Conservation (phyloP, 2,329 filamentous ascomycete genomes). For the Amauroascus niger region DNA sequence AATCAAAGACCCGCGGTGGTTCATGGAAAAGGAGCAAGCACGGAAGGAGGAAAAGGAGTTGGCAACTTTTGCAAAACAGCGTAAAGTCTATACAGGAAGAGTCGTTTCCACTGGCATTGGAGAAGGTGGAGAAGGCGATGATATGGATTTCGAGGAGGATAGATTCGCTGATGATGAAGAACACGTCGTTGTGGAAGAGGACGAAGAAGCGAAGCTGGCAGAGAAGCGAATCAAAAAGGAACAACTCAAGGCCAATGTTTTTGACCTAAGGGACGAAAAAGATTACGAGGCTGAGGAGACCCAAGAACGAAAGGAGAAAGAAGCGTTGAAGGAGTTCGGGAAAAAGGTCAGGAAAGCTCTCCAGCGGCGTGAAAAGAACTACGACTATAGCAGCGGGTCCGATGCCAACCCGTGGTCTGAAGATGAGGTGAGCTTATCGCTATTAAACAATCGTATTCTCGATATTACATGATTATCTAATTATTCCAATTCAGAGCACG, state of each 20-base stretch:
- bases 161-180: constrained; percentile 85
- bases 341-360: constrained; percentile 72
- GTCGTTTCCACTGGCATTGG: constrained; percentile 37
- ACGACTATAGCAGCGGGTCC: constrained; percentile 69
- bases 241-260: constrained; percentile 79
- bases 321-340: constrained; percentile 59
- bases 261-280: constrained; percentile 65
- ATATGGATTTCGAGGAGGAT: constrained; percentile 60
- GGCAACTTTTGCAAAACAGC: constrained; percentile 44
- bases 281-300: constrained; percentile 60
- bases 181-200: constrained; percentile 67
- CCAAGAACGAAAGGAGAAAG: constrained; percentile 53
- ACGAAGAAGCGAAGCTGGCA: constrained; percentile 67
- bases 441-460: neutral
- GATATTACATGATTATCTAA: constrained; percentile 13
- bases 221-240: constrained; percentile 66
- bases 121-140: constrained; percentile 50
- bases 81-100: constrained; percentile 39
- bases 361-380: constrained; percentile 74
- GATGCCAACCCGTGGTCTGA: constrained; percentile 49
- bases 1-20: constrained; percentile 67
- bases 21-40: constrained; percentile 54
- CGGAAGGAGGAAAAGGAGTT: constrained; percentile 48
- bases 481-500: constrained; percentile 38
- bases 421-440: constrained; percentile 35